phyloP scores from a whole-genome alignment of 164 flowering plant species.

The Vitis labrusca region DNA sequence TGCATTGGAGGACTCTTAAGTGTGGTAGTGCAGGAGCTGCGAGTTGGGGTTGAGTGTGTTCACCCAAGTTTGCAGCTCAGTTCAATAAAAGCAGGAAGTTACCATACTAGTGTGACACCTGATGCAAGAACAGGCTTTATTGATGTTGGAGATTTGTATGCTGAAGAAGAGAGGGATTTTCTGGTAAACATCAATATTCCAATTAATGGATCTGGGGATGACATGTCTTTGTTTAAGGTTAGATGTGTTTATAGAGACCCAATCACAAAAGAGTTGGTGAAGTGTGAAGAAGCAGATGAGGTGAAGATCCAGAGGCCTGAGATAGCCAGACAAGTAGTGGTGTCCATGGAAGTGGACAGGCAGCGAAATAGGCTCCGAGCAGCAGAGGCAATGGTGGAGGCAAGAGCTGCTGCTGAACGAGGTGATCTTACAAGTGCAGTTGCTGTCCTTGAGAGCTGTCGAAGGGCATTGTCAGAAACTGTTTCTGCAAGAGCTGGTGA shows the following conservation, averaged over 20 bases:
- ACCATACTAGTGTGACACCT: slow-evolving; percentile 32
- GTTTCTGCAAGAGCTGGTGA: slow-evolving; percentile 64
- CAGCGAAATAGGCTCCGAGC: slow-evolving; percentile 76
- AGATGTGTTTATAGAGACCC: slow-evolving; percentile 67
- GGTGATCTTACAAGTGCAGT: slow-evolving; percentile 75
- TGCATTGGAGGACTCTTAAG: slow-evolving; percentile 95
- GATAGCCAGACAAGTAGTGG: slow-evolving; percentile 24
- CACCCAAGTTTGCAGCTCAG: slow-evolving; percentile 43
- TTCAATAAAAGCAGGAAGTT: slow-evolving; percentile 82
- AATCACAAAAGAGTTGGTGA: slow-evolving; percentile 40
- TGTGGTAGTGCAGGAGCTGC: slow-evolving; percentile 77
- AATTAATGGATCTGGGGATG: slow-evolving; percentile 26
- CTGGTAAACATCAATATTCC: slow-evolving; percentile 63
- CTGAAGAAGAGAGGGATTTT: slow-evolving; percentile 93
- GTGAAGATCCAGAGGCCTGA: slow-evolving; percentile 62
- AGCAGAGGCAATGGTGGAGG: slow-evolving; percentile 80
- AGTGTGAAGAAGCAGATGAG: slow-evolving; percentile 33
- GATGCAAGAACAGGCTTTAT: slow-evolving; percentile 48
- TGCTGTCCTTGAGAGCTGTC: slow-evolving; percentile 54
- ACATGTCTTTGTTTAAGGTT: slow-evolving; percentile 55
- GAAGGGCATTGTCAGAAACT: slow-evolving; percentile 46
- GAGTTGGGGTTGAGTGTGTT: slow-evolving; percentile 52
- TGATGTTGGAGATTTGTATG: slow-evolving; percentile 84
- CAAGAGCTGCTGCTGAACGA: slow-evolving; percentile 68
- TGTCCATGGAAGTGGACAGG: slow-evolving; percentile 82